These are phyloP conservation scores for Digitaria exilis DNA, from an alignment of 202 grass and related monocot species.

Conservation along the genomic window DNA sequence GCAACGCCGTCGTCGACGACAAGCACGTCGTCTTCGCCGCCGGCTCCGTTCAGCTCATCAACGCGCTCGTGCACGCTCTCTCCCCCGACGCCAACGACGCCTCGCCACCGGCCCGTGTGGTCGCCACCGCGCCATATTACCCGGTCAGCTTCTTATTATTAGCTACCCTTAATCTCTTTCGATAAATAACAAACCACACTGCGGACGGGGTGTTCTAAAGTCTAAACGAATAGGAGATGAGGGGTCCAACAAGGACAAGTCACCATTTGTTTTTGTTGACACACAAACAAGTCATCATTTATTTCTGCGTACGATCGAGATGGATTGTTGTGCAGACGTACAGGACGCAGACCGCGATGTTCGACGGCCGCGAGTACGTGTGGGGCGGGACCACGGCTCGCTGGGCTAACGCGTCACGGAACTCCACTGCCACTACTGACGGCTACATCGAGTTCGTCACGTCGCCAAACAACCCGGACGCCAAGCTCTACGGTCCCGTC, in stretches of 20 bases:
- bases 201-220: no score
- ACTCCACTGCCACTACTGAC: constrained; percentile 14
- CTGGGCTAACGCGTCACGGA: constrained; percentile 48
- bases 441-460: constrained; percentile 80
- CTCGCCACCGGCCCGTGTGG: constrained; percentile 49
- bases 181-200: no score
- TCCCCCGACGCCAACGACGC: constrained; percentile 42
- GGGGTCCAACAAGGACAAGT: no score
- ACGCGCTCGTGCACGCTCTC: constrained; percentile 71
- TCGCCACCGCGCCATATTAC: constrained; percentile 69
- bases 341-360: constrained; percentile 38
- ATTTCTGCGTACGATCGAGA: no score
- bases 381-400: constrained; percentile 59
- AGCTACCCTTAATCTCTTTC: no score
- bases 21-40: constrained; percentile 58
- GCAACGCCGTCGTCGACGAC: constrained; percentile 60
- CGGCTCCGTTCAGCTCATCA: constrained; percentile 64
- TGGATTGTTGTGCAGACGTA: constrained; percentile 41
- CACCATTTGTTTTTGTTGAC: no score
- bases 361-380: constrained; percentile 57
- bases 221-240: no score
- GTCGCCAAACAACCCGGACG: constrained; percentile 87
- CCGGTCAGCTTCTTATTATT: constrained; percentile 11
- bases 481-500: constrained; percentile 34
- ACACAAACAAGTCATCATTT: background rate